Conservation (phyloP, 345 rosid species). For the Turnera subulata region DNA sequence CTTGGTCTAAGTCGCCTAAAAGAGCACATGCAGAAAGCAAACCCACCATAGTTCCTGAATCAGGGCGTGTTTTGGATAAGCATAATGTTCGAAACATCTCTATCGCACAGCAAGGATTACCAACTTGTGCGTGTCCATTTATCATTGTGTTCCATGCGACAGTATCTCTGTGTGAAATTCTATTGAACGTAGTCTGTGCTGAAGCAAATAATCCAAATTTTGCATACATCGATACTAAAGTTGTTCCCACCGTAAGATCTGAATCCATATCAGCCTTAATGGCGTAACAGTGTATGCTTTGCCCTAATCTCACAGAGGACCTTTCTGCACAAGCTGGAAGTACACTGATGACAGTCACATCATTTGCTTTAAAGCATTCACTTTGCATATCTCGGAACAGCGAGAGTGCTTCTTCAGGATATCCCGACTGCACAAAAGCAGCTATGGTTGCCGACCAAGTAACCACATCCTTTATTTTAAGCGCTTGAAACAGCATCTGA, state of each 20-base stretch:
- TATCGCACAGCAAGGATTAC: constrained; percentile 33
- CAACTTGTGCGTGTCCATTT: constrained; percentile 43
- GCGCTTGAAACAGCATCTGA: constrained; percentile 29
- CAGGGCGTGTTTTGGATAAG: constrained; percentile 33
- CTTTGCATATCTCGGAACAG: constrained; percentile 45
- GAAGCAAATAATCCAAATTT: constrained; percentile 39
- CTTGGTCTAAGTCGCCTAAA: constrained; percentile 33
- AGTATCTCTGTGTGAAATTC: constrained; percentile 44
- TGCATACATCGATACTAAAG: constrained; percentile 55
- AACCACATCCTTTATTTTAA: constrained; percentile 40
- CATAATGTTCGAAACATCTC: constrained; percentile 36
- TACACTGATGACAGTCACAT: constrained; percentile 41
- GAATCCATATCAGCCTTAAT: constrained; percentile 36
- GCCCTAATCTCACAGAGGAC: constrained; percentile 34
- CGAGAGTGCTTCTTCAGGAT: constrained; percentile 42
- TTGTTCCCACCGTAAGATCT: constrained; percentile 45
- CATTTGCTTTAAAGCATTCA: constrained; percentile 37
- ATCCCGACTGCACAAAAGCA: constrained; percentile 45
- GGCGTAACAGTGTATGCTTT: constrained; percentile 58
- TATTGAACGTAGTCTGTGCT: constrained; percentile 37
- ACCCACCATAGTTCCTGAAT: constrained; percentile 54
- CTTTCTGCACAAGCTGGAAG: constrained; percentile 52
- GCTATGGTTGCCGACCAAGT: constrained; percentile 61
- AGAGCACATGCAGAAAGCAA: constrained; percentile 47
- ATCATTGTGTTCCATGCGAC: constrained; percentile 58